A percentile compares a stretch with the other conserved stretches of the same genome.
phyloP scores from a whole-genome alignment of 78 protist species.

The Dictyostelium purpureum region DNA sequence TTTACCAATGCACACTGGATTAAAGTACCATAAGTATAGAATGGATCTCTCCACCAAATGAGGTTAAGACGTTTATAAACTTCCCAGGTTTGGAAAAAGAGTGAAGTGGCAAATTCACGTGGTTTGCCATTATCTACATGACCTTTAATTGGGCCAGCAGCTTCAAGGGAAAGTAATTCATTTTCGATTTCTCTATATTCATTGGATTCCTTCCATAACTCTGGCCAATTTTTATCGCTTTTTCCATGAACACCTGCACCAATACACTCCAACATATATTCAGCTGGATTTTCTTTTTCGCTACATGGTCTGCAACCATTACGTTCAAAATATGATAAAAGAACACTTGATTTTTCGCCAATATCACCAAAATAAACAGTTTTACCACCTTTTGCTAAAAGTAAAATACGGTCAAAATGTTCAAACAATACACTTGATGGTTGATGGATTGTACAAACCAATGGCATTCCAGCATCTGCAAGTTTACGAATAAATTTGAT shows the following conservation, averaged over 20 bases:
- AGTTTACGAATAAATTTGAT: constrained; percentile 59
- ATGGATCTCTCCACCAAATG: constrained; percentile 68
- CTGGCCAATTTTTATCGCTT: constrained; percentile 45
- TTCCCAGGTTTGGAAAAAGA: background rate
- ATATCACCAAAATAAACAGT: constrained; percentile 82
- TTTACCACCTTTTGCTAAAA: constrained; percentile 79
- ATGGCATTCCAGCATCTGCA: constrained; percentile 79
- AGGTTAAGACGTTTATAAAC: constrained; percentile 37
- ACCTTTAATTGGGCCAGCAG: background rate
- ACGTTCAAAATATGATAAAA: constrained; percentile 47
- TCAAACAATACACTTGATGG: constrained; percentile 77
- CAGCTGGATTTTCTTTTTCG: constrained; percentile 82
- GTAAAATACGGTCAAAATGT: constrained; percentile 65
- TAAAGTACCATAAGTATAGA: constrained; percentile 8
- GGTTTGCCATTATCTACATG: background rate
- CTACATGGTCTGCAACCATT: constrained; percentile 42
- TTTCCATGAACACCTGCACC: constrained; percentile 75
- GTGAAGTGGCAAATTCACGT: constrained; percentile 22
- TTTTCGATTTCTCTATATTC: background rate
- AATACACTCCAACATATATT: constrained; percentile 71
- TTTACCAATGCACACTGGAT: background rate
- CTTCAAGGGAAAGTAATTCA: background rate
- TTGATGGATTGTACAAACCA: constrained; percentile 81
- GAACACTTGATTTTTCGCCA: constrained; percentile 43
- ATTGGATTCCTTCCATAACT: constrained; percentile 39